Percentiles rank a stretch among this genome's conserved stretches.
Conservation (phyloP, 176 grass and related monocot genomes). For the Avena atlantica region DNA sequence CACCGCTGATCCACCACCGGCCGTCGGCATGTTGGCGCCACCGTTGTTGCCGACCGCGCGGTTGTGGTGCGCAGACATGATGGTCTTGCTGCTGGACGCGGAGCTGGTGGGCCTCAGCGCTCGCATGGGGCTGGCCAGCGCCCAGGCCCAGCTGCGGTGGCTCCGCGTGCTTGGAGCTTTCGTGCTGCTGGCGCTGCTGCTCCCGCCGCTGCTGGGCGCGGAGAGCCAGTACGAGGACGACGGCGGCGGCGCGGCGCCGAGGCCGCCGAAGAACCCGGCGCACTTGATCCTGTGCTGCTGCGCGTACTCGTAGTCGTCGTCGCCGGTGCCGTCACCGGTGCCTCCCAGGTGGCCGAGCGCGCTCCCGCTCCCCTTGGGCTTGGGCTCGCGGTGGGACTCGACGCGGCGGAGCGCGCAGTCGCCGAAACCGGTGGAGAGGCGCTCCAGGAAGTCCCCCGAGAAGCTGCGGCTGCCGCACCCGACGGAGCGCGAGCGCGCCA, state of each 20-base stretch:
- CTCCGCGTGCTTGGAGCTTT: constrained; percentile 30
- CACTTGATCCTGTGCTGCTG: constrained; percentile 72
- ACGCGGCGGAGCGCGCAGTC: constrained; percentile 92
- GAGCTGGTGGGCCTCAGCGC: constrained; percentile 71
- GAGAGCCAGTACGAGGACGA: constrained; percentile 85
- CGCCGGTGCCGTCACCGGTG: not conserved
- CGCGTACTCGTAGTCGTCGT: constrained; percentile 44
- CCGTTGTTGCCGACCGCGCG: constrained; percentile 28
- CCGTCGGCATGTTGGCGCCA: not conserved
- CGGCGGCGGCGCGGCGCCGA: constrained; percentile 41
- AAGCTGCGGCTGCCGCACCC: constrained; percentile 95
- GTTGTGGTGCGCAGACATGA: constrained; percentile 50
- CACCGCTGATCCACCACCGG: not conserved
- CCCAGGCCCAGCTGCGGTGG: constrained; percentile 81
- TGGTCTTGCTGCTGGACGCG: constrained; percentile 61
- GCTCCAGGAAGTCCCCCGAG: constrained; percentile 91
- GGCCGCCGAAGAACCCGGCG: constrained; percentile 78
- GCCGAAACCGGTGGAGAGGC: constrained; percentile 88
- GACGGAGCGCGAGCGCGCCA: constrained; percentile 87
- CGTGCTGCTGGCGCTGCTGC: constrained; percentile 22
- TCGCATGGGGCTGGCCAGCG: constrained; percentile 91
- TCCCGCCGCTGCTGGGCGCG: constrained; percentile 42
- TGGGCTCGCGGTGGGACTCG: constrained; percentile 90
- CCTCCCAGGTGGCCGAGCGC: constrained; percentile 42
- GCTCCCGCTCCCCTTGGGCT: constrained; percentile 48